Evolutionary conservation across 2,329 filamentous ascomycete genomes (phyloP), one percentile per base, ranked within the genome.

Genomic region (Claviceps africana): DNA sequence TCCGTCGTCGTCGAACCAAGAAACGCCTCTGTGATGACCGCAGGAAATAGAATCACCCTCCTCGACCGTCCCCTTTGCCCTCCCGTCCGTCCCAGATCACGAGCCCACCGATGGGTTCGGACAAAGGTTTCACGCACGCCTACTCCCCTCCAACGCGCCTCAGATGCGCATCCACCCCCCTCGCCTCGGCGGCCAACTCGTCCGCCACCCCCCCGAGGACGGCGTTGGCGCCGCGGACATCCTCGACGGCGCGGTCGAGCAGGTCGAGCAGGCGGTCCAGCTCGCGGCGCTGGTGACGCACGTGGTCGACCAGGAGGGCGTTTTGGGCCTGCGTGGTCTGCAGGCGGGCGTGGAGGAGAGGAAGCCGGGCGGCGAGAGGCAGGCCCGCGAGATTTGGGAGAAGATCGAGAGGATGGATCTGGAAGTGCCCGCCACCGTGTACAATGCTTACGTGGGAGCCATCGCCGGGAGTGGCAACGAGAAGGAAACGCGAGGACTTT

Each of bases 401-500:
- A 81, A 80, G 67, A 75, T 93, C 53, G 75, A 77, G 59, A 74
- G 74, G 52, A 83, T 94, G 75, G 88, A 93, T 31, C 76, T 97
- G 50, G 83, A 88, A 42, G 75, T 95, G 25, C 85, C 88, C 39
- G 76, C 78, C 22, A 67, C 75, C 2, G 78, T 97, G 13, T 91
- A 87, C 67, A 79, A 79, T 21, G 81, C 83, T 1, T 97, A 95
- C 64, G 73, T 86, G 47, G 85, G 82, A 9, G 86, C 86, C 0
- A 66, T 95, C 52, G 86, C 85, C 0, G 82, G 82, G 3, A 85
- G 88, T 57, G 83, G 81, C 25, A 75, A 83, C 48, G 74, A 87
- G 47, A 79, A 86, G 21, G 81, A 85, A 59, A 82, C 82, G 2
- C 78, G 82, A 58, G 70, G 74, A 53, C 71, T 87, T 35, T 72